A percentile compares a stretch with the other conserved stretches of the same genome.
Conservation (phyloP, 495 filamentous ascomycete species). For the Hypoxylon cercidicola region DNA sequence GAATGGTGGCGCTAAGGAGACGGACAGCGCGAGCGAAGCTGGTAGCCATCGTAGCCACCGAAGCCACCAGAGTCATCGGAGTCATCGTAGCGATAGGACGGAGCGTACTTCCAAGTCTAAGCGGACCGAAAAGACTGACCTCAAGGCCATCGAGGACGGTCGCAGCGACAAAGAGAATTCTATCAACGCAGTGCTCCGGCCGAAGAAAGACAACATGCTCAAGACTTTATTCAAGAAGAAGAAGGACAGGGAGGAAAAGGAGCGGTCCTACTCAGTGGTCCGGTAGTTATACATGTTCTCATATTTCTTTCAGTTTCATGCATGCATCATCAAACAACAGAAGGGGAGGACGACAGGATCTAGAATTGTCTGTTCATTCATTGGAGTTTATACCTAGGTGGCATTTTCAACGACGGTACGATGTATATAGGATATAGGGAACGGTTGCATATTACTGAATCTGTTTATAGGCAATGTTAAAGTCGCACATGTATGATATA, state of each 20-base stretch:
- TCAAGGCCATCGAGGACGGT: conserved; percentile 48
- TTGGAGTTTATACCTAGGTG: conserved; percentile 23
- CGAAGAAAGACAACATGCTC: conserved; percentile 62
- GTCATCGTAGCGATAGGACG: conserved; percentile 41
- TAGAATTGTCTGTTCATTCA: conserved; percentile 18
- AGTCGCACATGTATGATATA: conserved; percentile 14
- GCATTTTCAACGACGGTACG: conserved; percentile 9
- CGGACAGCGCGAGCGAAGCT: conserved; percentile 35
- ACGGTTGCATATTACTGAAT: conserved; percentile 11
- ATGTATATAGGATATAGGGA: conserved; percentile 22
- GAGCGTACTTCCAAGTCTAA: conserved; percentile 46
- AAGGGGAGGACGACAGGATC: conserved; percentile 26
- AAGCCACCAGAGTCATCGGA: conserved; percentile 37
- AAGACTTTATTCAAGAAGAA: conserved; percentile 62
- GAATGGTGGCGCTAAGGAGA: conserved; percentile 38
- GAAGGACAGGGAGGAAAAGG: conserved; percentile 55
- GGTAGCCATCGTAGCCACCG: conserved; percentile 40
- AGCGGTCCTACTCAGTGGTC: conserved; percentile 38
- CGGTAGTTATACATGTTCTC: conserved; percentile 7
- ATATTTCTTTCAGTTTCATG: conserved; percentile 9
- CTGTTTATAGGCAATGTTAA: conserved; percentile 21
- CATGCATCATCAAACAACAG: conserved; percentile 22
- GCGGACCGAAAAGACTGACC: conserved; percentile 39
- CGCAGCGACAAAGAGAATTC: conserved; percentile 47
- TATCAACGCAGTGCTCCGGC: conserved; percentile 39